Percentiles rank a stretch among this genome's conserved stretches.
phyloP scores from a whole-genome alignment of 2,329 filamentous ascomycete genomes.

The Juglanconis juglandina region DNA sequence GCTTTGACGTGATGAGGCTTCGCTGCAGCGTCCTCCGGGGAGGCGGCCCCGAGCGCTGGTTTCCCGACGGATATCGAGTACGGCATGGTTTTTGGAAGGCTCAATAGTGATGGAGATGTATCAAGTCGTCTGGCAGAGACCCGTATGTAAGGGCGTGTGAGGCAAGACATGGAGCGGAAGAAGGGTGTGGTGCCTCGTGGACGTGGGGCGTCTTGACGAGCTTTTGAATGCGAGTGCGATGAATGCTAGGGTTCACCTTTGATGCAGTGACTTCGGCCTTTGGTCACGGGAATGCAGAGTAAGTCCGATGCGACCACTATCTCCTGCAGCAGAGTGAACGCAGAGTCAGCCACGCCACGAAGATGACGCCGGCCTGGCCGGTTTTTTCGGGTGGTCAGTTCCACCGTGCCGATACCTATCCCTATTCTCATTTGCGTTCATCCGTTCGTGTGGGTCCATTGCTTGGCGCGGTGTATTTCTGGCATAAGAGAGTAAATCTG shows the following conservation, averaged over 20 bases:
- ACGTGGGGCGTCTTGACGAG: neutral
- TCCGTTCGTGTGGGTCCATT: no score
- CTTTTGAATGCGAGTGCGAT: neutral
- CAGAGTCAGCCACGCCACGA: no score
- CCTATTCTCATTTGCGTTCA: no score
- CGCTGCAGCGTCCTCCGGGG: constrained; percentile 40
- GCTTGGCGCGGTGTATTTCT: no score
- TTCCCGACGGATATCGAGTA: constrained; percentile 32
- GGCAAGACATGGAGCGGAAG: neutral
- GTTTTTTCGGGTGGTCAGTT: no score
- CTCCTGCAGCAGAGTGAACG: neutral
- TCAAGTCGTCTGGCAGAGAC: neutral
- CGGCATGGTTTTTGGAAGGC: constrained; percentile 1
- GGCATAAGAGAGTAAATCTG: no score
- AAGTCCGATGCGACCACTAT: neutral
- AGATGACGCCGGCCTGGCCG: no score
- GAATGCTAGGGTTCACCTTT: no score
- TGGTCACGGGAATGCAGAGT: no score
- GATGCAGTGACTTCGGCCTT: no score
- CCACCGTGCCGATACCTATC: no score
- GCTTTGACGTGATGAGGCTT: constrained; percentile 47
- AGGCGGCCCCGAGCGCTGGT: constrained; percentile 29
- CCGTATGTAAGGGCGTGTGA: neutral
- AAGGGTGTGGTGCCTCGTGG: neutral
- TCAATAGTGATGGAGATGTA: neutral